phyloP scores from a whole-genome alignment of 2,329 filamentous ascomycete genomes.

The Ramichloridium luteum region DNA sequence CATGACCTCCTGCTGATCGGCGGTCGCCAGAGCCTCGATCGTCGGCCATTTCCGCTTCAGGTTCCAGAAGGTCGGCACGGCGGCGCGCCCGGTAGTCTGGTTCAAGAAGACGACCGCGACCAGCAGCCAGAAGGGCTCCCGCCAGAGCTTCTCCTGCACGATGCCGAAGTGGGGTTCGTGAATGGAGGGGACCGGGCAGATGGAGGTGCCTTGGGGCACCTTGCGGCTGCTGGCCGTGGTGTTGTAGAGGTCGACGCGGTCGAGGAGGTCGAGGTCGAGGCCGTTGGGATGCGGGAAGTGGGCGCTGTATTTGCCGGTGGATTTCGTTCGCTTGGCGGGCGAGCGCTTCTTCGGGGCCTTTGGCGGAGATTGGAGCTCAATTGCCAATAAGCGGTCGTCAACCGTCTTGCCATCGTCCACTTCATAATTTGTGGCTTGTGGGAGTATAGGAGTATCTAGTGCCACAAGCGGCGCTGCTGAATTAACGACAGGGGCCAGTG shows the following conservation, averaged over 20 bases:
- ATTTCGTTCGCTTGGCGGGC: constrained; percentile 5
- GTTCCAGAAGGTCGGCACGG: constrained; percentile 62
- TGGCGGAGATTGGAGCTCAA: too few relatives aligned
- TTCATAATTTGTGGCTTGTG: too few relatives aligned
- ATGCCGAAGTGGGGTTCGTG: constrained; percentile 56
- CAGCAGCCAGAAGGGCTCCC: constrained; percentile 67
- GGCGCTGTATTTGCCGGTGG: constrained; percentile 16
- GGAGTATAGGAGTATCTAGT: too few relatives aligned
- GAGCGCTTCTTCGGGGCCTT: neutral
- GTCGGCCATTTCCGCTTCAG: constrained; percentile 59
- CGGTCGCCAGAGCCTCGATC: constrained; percentile 47
- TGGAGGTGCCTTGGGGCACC: constrained; percentile 29
- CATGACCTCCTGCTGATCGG: constrained; percentile 44
- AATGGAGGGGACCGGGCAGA: constrained; percentile 53
- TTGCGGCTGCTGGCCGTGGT: constrained; percentile 17
- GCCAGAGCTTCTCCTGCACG: constrained; percentile 66
- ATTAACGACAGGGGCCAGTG: too few relatives aligned
- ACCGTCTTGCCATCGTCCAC: constrained; percentile 3
- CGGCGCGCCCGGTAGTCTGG: constrained; percentile 59
- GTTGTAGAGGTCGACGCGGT: constrained; percentile 19
- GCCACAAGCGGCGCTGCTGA: too few relatives aligned
- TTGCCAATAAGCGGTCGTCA: too few relatives aligned
- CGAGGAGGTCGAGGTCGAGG: constrained; percentile 7
- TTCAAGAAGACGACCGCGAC: constrained; percentile 78
- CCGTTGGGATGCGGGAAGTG: constrained; percentile 11